phyloP scores from a whole-genome alignment of 2,329 filamentous ascomycete genomes.

The Helotiales sp. region DNA sequence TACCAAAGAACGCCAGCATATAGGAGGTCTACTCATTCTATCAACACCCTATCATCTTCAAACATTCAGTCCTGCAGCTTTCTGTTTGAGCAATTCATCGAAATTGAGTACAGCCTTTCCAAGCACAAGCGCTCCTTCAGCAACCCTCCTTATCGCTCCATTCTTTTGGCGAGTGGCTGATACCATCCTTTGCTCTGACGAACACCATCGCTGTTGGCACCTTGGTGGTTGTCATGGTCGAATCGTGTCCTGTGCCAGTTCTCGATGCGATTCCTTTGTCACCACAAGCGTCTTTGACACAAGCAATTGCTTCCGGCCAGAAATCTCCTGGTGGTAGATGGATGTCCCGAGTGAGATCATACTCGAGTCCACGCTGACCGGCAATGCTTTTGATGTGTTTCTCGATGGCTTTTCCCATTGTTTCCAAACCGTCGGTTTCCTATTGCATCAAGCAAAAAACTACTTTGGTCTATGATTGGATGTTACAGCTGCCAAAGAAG shows the following conservation, averaged over 20 bases:
- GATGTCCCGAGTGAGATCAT: background rate
- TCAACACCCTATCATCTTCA: background rate
- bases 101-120: constrained; percentile 40
- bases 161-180: constrained; percentile 27
- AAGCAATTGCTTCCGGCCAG: background rate
- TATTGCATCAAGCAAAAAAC: background rate
- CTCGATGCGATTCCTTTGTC: background rate
- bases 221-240: constrained; percentile 29
- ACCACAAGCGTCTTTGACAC: background rate
- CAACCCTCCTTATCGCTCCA: constrained; percentile 36
- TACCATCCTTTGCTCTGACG: constrained; percentile 29
- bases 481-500: background rate
- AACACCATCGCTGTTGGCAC: constrained; percentile 36
- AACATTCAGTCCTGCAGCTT: background rate
- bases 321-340: background rate
- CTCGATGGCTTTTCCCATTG: background rate
- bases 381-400: background rate
- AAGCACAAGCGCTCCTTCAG: constrained; percentile 49
- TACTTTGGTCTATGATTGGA: background rate
- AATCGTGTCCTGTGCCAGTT: constrained; percentile 25
- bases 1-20: too few relatives aligned
- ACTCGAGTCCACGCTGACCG: background rate
- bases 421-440: background rate
- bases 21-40: background rate
- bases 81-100: constrained; percentile 22